A percentile compares a stretch with the other conserved stretches of the same genome.
phyloP scores from a whole-genome alignment of 2,329 filamentous ascomycete species.

The Ceratocystis diversiconidia region DNA sequence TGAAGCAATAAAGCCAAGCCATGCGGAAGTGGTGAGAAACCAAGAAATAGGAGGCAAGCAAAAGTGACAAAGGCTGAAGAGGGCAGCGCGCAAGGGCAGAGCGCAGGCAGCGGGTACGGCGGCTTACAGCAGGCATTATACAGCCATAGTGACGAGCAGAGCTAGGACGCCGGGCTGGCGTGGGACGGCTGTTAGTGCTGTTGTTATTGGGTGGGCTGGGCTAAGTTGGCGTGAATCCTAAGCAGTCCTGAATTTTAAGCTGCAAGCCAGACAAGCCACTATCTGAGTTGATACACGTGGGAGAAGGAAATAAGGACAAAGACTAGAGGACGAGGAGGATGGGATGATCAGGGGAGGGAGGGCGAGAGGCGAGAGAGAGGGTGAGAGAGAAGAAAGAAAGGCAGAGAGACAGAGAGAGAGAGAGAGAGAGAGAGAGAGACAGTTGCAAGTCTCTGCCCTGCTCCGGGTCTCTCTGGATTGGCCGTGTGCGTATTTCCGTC shows the following conservation, averaged over 20 bases:
- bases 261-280: not conserved
- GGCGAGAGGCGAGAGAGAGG: not conserved
- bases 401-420: too few species aligned
- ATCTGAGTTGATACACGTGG: not conserved
- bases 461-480: too few species aligned
- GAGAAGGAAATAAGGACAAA: not conserved
- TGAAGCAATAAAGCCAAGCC: too few species aligned
- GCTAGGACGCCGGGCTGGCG: too few species aligned
- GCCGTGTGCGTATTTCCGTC: too few species aligned
- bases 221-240: not conserved
- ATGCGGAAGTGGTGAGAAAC: not conserved
- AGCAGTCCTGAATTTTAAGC: constrained; percentile 5
- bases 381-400: not conserved
- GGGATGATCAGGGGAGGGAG: not conserved
- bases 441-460: too few species aligned
- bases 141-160: too few species aligned
- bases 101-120: too few species aligned
- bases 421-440: too few species aligned
- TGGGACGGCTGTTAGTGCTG: not conserved
- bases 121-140: too few species aligned
- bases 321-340: not conserved
- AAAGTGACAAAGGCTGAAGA: not conserved
- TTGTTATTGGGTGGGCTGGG: not conserved
- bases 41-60: not conserved
- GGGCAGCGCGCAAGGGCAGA: too few species aligned